Evolutionary conservation across 805 yeast species (phyloP).

Genomic region (Wickerhamomyces sydowiorum): DNA sequence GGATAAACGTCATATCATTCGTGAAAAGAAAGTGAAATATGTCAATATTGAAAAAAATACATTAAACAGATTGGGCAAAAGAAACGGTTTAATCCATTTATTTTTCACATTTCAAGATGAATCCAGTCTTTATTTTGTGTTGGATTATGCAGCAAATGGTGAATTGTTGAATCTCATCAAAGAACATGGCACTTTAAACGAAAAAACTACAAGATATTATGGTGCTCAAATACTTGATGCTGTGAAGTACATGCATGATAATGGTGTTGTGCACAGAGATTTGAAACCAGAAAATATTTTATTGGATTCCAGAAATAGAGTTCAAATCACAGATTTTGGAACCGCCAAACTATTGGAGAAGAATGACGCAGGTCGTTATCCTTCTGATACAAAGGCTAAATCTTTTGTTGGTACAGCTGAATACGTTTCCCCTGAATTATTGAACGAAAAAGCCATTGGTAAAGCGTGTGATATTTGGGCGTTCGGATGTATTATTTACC

Average conservation of each 20-base stretch:
- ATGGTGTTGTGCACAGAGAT: conserved; percentile 78
- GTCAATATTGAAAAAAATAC: conserved; percentile 82
- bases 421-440: conserved; percentile 74
- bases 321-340: conserved; percentile 79
- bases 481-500: conserved; percentile 91
- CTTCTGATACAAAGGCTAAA: conserved; percentile 62
- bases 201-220: conserved; percentile 61
- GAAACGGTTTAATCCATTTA: conserved; percentile 60
- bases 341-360: conserved; percentile 68
- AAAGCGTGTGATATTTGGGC: conserved; percentile 98
- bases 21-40: conserved; percentile 78
- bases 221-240: conserved; percentile 74
- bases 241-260: conserved; percentile 61
- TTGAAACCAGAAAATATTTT: conserved; percentile 79
- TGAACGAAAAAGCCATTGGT: conserved; percentile 76
- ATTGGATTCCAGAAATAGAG: conserved; percentile 51
- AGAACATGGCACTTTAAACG: conserved; percentile 64
- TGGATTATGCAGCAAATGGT: conserved; percentile 78
- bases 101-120: conserved; percentile 80
- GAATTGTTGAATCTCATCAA: conserved; percentile 66
- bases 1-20: conserved; percentile 72
- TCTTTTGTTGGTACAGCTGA: conserved; percentile 88
- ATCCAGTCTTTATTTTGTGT: conserved; percentile 62
- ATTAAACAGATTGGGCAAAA: conserved; percentile 55
- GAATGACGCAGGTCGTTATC: conserved; percentile 47